These are phyloP conservation scores for Tetracladium marchalianum DNA, from an alignment of 495 filamentous ascomycete genomes.

Conservation along the genomic window DNA sequence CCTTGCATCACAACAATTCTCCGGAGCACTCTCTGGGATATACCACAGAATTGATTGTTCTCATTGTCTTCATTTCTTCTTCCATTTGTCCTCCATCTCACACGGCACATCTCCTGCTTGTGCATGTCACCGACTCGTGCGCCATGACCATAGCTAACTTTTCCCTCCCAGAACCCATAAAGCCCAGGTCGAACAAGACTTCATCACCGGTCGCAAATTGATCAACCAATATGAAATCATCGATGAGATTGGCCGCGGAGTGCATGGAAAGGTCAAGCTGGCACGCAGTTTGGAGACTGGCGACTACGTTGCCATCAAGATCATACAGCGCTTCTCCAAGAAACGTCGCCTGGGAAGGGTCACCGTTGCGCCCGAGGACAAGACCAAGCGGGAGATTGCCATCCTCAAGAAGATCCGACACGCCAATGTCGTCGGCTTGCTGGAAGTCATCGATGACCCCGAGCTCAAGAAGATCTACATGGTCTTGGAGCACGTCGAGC, in stretches of 20 bases:
- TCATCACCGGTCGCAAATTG: slow-evolving; percentile 78
- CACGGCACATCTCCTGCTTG: not conserved
- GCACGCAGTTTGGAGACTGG: slow-evolving; percentile 67
- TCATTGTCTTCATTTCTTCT: not conserved
- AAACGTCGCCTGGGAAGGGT: slow-evolving; percentile 76
- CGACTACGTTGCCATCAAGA: slow-evolving; percentile 92
- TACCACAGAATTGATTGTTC: not conserved
- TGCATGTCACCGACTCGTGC: not conserved
- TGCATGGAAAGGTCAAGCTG: slow-evolving; percentile 95
- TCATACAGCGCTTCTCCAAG: slow-evolving; percentile 91
- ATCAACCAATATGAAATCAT: slow-evolving; percentile 98
- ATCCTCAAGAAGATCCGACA: slow-evolving; percentile 97
- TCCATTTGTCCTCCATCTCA: not conserved
- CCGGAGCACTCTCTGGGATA: not conserved
- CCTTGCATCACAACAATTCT: not conserved
- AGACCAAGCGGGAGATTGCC: slow-evolving; percentile 94
- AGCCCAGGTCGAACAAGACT: slow-evolving; percentile 79
- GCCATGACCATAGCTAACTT: not conserved
- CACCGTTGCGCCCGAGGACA: slow-evolving; percentile 63
- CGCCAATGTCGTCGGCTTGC: slow-evolving; percentile 84
- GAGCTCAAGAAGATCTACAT: slow-evolving; percentile 96
- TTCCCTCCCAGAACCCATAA: slow-evolving; percentile 56
- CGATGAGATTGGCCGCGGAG: slow-evolving; percentile 87
- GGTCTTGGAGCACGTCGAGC: slow-evolving; percentile 86
- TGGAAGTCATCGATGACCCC: slow-evolving; percentile 97